A percentile compares a stretch with the other conserved stretches of the same genome.
Conservation (phyloP, 1,284 basidiomycete genomes). For the Athelia sp. region DNA sequence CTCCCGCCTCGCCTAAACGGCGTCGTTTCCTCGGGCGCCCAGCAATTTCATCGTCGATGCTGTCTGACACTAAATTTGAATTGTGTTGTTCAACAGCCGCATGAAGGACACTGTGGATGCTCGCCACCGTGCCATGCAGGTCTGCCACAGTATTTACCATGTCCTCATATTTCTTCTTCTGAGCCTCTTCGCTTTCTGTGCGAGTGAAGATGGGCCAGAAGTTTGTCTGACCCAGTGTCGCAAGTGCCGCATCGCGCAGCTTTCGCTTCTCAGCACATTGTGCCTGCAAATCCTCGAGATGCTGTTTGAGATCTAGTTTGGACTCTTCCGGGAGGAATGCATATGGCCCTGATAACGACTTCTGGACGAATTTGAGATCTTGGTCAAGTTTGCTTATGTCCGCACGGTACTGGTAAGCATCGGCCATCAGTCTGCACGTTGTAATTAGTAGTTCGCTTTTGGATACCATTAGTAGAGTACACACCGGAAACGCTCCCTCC, state of each 20-base stretch:
- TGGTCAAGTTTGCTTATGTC: no score
- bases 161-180: background rate
- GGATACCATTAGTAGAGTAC: no score
- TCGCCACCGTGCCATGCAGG: background rate
- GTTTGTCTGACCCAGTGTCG: background rate
- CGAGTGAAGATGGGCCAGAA: background rate
- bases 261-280: background rate
- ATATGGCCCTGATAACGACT: no score
- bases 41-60: background rate
- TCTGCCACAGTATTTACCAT: background rate
- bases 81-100: background rate
- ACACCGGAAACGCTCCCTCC: background rate
- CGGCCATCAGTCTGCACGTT: no score
- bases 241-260: background rate
- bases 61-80: background rate
- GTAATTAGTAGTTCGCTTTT: no score
- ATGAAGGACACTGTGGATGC: background rate
- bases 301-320: no score
- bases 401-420: no score
- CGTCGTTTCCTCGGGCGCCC: background rate
- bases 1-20: background rate
- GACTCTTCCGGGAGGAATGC: no score
- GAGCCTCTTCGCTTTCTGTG: background rate
- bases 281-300: background rate
- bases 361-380: no score